phyloP scores from a whole-genome alignment of 2,329 filamentous ascomycete species.

The Penicillium sp. region DNA sequence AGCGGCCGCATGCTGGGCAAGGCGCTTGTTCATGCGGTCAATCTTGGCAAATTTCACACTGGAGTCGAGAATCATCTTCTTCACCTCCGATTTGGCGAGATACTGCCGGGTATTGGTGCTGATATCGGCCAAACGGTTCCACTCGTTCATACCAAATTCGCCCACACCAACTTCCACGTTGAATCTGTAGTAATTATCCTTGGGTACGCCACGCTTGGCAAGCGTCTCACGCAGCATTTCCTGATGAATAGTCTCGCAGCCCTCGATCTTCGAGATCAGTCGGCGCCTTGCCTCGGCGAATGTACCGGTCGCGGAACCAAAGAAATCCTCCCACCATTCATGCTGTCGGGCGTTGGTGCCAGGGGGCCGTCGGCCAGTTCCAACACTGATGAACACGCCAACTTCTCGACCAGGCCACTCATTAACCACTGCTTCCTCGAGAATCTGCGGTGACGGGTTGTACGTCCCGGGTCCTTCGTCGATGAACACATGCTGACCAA shows the following conservation, averaged over 20 bases:
- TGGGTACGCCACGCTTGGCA: slow-evolving; percentile 74
- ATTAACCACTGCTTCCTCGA: slow-evolving; percentile 89
- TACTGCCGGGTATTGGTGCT: slow-evolving; percentile 89
- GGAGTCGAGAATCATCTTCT: slow-evolving; percentile 74
- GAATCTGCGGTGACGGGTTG: slow-evolving; percentile 80
- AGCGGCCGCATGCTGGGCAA: slow-evolving; percentile 55
- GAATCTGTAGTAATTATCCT: slow-evolving; percentile 91
- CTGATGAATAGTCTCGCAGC: slow-evolving; percentile 87
- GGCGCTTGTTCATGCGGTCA: slow-evolving; percentile 71
- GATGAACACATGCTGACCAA: slow-evolving; percentile 91
- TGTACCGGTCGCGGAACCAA: slow-evolving; percentile 70
- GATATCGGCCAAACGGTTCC: slow-evolving; percentile 91
- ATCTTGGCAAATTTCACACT: slow-evolving; percentile 84
- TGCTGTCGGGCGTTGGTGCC: slow-evolving; percentile 70
- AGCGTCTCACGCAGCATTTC: slow-evolving; percentile 82
- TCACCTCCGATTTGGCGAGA: slow-evolving; percentile 71
- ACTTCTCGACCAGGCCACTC: slow-evolving; percentile 95
- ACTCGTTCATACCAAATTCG: slow-evolving; percentile 99
- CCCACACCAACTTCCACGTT: slow-evolving; percentile 96
- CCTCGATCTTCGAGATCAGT: slow-evolving; percentile 90
- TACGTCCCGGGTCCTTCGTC: slow-evolving; percentile 91
- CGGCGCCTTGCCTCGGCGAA: slow-evolving; percentile 87
- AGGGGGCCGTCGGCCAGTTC: slow-evolving; percentile 83
- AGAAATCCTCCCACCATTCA: slow-evolving; percentile 91
- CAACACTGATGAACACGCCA: slow-evolving; percentile 88